phyloP scores from a whole-genome alignment of 1,284 basidiomycete species.

The Agroathelia rolfsii region DNA sequence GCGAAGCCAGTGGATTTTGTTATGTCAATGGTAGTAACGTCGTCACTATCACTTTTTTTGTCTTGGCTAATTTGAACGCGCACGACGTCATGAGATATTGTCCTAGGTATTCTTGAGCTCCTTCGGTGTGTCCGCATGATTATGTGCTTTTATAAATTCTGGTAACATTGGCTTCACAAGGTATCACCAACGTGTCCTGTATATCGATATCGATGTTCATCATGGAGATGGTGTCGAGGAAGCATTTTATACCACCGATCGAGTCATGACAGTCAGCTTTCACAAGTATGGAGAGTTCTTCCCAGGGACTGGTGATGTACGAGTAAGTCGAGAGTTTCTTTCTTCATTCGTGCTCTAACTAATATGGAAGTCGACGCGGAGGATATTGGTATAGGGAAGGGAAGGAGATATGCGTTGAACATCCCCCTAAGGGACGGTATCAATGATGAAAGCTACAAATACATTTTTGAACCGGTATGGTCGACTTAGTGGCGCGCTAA shows the following conservation, averaged over 20 bases:
- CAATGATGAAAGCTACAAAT: constrained; percentile 91
- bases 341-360: constrained; percentile 2
- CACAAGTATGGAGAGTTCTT: constrained; percentile 99
- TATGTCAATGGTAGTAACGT: constrained; percentile 89
- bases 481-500: background rate
- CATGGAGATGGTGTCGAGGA: constrained; percentile 99
- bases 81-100: constrained; percentile 66
- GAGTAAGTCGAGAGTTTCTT: constrained; percentile 40
- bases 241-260: constrained; percentile 97
- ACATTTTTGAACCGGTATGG: constrained; percentile 89
- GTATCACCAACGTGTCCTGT: constrained; percentile 91
- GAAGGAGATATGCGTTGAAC: constrained; percentile 89
- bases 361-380: constrained; percentile 21
- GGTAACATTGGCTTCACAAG: constrained; percentile 26
- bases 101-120: constrained; percentile 92
- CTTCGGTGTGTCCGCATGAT: constrained; percentile 48
- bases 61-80: constrained; percentile 1
- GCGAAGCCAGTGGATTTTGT: constrained; percentile 97
- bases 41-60: constrained; percentile 1
- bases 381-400: constrained; percentile 90
- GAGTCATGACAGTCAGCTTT: constrained; percentile 98
- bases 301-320: constrained; percentile 93
- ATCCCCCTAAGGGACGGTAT: constrained; percentile 95
- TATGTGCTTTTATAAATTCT: background rate
- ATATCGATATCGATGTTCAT: constrained; percentile 98